Evolutionary conservation across 805 yeast species (phyloP), one percentile per base, ranked within the genome.

Genomic region (Lachancea thermotolerans): DNA sequence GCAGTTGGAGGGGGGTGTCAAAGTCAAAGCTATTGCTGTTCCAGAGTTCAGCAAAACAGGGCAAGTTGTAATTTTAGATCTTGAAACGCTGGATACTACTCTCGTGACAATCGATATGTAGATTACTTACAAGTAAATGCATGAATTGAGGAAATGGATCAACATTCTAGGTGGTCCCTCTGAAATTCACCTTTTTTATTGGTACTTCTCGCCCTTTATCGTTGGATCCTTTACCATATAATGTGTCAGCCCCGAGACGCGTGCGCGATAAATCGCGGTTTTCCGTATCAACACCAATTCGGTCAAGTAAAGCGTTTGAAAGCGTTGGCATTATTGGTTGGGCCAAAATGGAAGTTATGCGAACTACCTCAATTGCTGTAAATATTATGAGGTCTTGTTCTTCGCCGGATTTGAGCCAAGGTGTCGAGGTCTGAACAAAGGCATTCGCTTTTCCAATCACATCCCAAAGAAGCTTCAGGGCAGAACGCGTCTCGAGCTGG

Each of bases 321-420:
- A 88, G 68, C 3, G 67, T 66, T 0, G 98, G 97, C 35, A 85
- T 78, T 21, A 91, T 71, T 2, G 96, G 87, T 47, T 75, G 80
- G 29, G 84, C 69, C 31, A 85, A 57, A 7, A 91, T 79, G 1
- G 91, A 72, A 10, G 76, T 56, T 0, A 86, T 73, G 46, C 98
- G 72, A 12, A 81, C 71, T 0, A 79, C 73, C 53, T 91, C 98
- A 8, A 85, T 75, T 0, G 87, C 82, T 8, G 76, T 56, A 49
- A 75, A 79, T 2, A 90, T 77, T 11, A 79, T 73, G 37, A 73
- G 65, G 59, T 80, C 83, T 51, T 74, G 80, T 8, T 62, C 62
- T 1, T 51, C 47, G 1, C 56, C 54, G 37, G 66, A 68, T 17
- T 67, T 67, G 8, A 67, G 62, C 98, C 98, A 91, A 0, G 97